A percentile compares a stretch with the other conserved stretches of the same genome.
Conservation (phyloP, 148 eudicot species). For the Beta vulgaris region DNA sequence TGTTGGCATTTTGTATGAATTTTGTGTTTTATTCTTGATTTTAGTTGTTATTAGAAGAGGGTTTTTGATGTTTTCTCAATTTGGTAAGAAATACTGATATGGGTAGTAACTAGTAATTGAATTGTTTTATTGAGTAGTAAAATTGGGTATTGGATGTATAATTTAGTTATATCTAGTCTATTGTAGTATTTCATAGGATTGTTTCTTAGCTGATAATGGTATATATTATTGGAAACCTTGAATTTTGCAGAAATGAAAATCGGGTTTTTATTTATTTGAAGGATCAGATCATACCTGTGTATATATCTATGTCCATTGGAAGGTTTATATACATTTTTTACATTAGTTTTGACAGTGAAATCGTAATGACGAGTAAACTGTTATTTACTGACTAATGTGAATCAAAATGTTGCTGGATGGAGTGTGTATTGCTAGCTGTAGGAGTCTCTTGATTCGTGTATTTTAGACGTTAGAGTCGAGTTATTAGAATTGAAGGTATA, state of each 20-base stretch:
- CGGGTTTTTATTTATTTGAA: neutral
- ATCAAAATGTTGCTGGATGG: neutral
- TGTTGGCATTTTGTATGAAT: neutral
- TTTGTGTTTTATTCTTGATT: too few species aligned
- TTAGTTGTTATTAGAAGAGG: neutral
- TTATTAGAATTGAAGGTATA: too few species aligned
- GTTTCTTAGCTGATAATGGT: too few species aligned
- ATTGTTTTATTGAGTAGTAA: conserved; percentile 1
- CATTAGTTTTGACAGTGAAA: too few species aligned
- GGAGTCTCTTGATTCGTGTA: too few species aligned
- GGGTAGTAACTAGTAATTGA: conserved; percentile 8
- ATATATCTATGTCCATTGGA: neutral
- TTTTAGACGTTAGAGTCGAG: too few species aligned
- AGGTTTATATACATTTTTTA: too few species aligned
- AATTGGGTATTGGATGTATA: conserved; percentile 3
- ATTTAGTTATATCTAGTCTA: too few species aligned
- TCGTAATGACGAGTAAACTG: too few species aligned
- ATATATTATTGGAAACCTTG: too few species aligned
- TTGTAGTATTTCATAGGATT: too few species aligned
- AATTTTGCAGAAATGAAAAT: too few species aligned
- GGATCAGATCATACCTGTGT: neutral
- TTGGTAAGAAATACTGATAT: neutral
- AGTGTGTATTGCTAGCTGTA: neutral
- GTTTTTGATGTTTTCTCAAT: neutral
- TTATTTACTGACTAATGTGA: neutral